phyloP scores from a whole-genome alignment of 352 stramenopile species.

The Lagenidium giganteum region DNA sequence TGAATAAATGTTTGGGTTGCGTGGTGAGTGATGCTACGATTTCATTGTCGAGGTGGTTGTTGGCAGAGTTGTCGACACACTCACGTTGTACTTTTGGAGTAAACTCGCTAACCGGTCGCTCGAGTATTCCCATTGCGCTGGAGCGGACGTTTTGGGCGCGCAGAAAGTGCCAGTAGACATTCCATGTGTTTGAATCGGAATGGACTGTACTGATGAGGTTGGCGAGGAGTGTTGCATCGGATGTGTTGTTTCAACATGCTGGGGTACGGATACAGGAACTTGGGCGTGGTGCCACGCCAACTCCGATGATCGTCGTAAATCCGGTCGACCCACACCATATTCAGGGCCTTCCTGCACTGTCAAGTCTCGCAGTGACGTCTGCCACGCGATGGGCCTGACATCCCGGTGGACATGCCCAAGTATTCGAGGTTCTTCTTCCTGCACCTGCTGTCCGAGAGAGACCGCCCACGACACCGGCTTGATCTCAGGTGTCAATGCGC shows the following conservation, averaged over 20 bases:
- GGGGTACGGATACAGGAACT: no score
- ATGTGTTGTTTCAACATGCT: no score
- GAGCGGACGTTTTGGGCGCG: not conserved
- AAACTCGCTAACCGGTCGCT: conserved; percentile 48
- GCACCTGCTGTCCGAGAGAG: conserved; percentile 31
- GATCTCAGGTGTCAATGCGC: conserved; percentile 56
- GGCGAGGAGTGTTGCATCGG: no score
- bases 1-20: no score
- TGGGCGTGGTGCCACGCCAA: no score
- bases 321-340: no score
- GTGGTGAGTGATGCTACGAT: no score
- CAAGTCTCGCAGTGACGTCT: conserved; percentile 3
- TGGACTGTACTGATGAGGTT: not conserved
- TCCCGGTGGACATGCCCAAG: conserved; percentile 5
- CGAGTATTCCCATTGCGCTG: conserved; percentile 40
- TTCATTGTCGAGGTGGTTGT: no score
- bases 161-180: not conserved
- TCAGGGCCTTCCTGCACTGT: conserved; percentile 7
- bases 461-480: conserved; percentile 51
- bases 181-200: not conserved
- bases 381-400: not conserved
- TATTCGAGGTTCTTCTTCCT: conserved; percentile 21
- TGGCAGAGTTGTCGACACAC: conserved; percentile 23
- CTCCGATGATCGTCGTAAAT: no score
- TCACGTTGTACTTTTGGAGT: conserved; percentile 67